Evolutionary conservation across 2,329 filamentous ascomycete species (phyloP).

Genomic region (Elsinoe australis): DNA sequence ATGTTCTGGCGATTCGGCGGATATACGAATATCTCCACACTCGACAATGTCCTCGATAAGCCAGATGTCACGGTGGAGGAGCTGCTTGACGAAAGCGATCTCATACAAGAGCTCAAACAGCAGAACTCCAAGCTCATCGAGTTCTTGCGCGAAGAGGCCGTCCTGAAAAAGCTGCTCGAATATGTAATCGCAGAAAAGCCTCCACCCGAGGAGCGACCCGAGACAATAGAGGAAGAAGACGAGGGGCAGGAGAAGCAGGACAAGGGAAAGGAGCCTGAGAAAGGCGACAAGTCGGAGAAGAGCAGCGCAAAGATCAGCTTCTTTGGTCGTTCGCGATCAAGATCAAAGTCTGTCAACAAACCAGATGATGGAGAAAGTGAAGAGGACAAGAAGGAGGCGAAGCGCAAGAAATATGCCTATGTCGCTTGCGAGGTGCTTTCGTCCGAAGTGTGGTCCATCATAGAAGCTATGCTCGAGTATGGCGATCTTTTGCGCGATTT

Average conservation of each 20-base stretch:
- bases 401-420: conserved; percentile 87
- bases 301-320: conserved; percentile 37
- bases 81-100: conserved; percentile 86
- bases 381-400: conserved; percentile 75
- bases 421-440: conserved; percentile 88
- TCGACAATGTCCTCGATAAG: conserved; percentile 95
- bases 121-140: conserved; percentile 97
- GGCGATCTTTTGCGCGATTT: conserved; percentile 70
- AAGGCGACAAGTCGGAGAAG: conserved; percentile 45
- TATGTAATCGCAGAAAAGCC: conserved; percentile 78
- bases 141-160: conserved; percentile 79
- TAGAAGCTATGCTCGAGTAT: conserved; percentile 84
- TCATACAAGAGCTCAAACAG: conserved; percentile 96
- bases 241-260: conserved; percentile 27
- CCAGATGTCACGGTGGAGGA: conserved; percentile 91
- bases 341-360: conserved; percentile 38
- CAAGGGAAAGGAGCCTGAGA: conserved; percentile 34
- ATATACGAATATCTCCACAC: conserved; percentile 93
- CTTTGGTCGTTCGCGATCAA: conserved; percentile 38
- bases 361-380: conserved; percentile 35
- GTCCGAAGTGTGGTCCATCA: conserved; percentile 94
- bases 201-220: conserved; percentile 28
- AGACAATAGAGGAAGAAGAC: conserved; percentile 40
- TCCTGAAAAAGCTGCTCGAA: conserved; percentile 76
- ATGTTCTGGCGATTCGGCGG: conserved; percentile 99